phyloP scores from a whole-genome alignment of 2,329 filamentous ascomycete species.

The Botrytis pseudocinerea region DNA sequence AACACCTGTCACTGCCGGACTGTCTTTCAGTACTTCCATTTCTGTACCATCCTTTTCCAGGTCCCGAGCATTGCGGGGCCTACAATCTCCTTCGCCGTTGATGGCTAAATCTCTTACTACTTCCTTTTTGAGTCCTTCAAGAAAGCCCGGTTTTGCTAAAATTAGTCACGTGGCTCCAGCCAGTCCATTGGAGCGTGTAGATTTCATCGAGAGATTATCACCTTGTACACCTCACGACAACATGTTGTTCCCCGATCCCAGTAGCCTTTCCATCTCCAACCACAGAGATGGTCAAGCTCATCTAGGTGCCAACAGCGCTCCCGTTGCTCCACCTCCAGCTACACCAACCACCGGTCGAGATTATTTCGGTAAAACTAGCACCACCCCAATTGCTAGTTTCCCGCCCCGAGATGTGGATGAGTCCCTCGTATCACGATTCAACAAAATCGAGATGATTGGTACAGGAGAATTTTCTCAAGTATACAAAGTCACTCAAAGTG shows the following conservation, averaged over 20 bases:
- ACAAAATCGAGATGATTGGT: slow-evolving; percentile 76
- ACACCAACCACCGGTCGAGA: slow-evolving; percentile 72
- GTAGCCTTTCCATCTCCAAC: slow-evolving; percentile 78
- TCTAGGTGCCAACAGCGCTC: slow-evolving; percentile 42
- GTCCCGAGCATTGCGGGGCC: slow-evolving; percentile 42
- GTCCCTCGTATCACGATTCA: slow-evolving; percentile 72
- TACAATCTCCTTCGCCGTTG: slow-evolving; percentile 34
- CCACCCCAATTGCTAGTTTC: slow-evolving; percentile 69
- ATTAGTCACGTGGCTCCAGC: slow-evolving; percentile 53
- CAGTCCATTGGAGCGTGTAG: slow-evolving; percentile 60
- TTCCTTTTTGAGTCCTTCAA: slow-evolving; percentile 37
- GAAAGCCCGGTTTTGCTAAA: slow-evolving; percentile 54
- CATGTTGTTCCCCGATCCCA: slow-evolving; percentile 75
- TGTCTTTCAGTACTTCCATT: slow-evolving; percentile 41
- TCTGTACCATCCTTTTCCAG: slow-evolving; percentile 45
- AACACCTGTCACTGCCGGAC: slow-evolving; percentile 41
- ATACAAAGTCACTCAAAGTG: slow-evolving; percentile 67
- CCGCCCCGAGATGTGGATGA: slow-evolving; percentile 75
- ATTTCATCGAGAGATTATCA: slow-evolving; percentile 52
- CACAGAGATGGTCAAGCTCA: slow-evolving; percentile 43
- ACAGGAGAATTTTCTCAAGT: slow-evolving; percentile 93
- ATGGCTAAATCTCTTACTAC: slow-evolving; percentile 36
- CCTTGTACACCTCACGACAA: slow-evolving; percentile 79
- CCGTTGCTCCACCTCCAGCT: slow-evolving; percentile 63
- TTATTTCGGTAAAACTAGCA: slow-evolving; percentile 58